phyloP scores from a whole-genome alignment of 179 eudicot genomes.

The Silene vulgaris region DNA sequence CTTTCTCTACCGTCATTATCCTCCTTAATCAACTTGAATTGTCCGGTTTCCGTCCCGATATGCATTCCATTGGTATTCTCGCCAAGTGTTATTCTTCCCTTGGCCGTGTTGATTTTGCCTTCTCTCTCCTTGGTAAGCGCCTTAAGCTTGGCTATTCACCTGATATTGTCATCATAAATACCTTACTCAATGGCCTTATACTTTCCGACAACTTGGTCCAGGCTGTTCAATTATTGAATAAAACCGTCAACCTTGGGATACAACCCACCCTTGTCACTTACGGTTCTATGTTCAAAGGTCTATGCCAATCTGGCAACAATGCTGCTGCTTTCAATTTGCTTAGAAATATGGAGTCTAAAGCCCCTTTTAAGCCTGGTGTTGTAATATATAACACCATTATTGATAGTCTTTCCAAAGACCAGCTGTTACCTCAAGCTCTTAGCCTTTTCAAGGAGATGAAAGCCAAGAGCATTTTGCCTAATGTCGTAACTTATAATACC shows the following conservation, averaged over 20 bases:
- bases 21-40: slow-evolving; percentile 4
- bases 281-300: not conserved
- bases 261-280: not conserved
- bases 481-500: no score
- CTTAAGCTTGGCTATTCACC: slow-evolving; percentile 10
- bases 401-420: slow-evolving; percentile 17
- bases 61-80: slow-evolving; percentile 4
- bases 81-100: not conserved
- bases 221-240: slow-evolving; percentile 7
- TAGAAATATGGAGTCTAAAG: slow-evolving; percentile 14
- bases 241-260: not conserved
- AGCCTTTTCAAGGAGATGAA: slow-evolving; percentile 5
- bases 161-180: not conserved
- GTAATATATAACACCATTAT: not conserved
- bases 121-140: not conserved
- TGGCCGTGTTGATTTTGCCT: slow-evolving; percentile 15
- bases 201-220: not conserved
- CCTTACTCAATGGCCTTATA: slow-evolving; percentile 12
- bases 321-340: not conserved
- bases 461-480: no score
- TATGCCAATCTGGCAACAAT: not conserved
- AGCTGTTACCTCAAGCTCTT: slow-evolving; percentile 1
- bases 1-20: not conserved
- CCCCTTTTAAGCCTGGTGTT: no score
- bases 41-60: slow-evolving; percentile 6